Conservation (phyloP, 108 stramenopile genomes). For the Nitzschia sp. region DNA sequence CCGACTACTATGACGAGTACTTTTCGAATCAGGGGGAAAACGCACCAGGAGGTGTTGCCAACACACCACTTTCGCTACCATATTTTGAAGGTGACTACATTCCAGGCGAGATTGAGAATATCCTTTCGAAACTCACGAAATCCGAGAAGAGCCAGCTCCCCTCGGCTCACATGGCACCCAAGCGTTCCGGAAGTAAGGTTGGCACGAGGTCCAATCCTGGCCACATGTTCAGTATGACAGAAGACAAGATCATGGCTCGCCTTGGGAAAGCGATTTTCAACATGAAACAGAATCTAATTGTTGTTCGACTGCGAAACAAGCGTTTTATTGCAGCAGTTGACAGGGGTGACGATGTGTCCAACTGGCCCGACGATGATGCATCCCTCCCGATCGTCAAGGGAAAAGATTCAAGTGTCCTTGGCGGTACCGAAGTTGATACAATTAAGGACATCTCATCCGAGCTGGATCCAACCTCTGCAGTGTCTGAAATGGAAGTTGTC, state of each 20-base stretch:
- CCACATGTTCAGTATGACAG: constrained; percentile 45
- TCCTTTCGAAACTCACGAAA: constrained; percentile 63
- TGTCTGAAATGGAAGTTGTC: constrained; percentile 6
- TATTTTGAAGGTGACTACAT: constrained; percentile 97
- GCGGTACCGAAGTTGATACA: constrained; percentile 13
- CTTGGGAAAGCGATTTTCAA: constrained; percentile 62
- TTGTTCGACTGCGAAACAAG: constrained; percentile 68
- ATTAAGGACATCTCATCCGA: constrained; percentile 11
- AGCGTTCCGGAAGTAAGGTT: constrained; percentile 44
- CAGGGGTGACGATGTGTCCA: constrained; percentile 51
- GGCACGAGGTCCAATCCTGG: constrained; percentile 69
- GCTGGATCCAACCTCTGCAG: constrained; percentile 7
- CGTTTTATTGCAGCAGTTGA: constrained; percentile 66
- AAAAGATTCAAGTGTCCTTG: constrained; percentile 37
- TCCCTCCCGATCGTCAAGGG: constrained; percentile 27
- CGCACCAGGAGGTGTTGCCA: constrained; percentile 25
- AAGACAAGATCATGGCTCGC: constrained; percentile 71
- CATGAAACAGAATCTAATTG: constrained; percentile 83
- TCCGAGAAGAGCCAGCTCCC: constrained; percentile 41
- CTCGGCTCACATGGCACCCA: constrained; percentile 27
- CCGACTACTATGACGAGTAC: constrained; percentile 86
- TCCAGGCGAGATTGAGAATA: constrained; percentile 91
- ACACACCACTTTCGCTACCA: constrained; percentile 68
- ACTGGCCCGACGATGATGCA: constrained; percentile 55
- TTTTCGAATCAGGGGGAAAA: constrained; percentile 55